Evolutionary conservation across 2,329 filamentous ascomycete genomes (phyloP).

Genomic region (Epichloe bromicola): DNA sequence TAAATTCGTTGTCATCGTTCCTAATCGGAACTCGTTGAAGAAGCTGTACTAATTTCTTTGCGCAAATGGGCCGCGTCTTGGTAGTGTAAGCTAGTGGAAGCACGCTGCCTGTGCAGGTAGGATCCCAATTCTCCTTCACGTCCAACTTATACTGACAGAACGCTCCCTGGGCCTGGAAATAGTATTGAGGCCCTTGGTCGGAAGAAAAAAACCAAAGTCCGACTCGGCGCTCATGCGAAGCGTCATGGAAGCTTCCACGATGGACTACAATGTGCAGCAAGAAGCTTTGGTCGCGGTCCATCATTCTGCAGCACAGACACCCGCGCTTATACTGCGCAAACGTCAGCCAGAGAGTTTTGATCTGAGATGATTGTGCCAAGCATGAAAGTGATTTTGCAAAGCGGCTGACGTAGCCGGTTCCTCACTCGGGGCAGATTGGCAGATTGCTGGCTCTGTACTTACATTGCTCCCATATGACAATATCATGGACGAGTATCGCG

Average conservation of each 20-base stretch:
- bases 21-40: constrained; percentile 6
- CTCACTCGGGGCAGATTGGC: neutral
- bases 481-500: neutral
- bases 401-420: too few relatives aligned
- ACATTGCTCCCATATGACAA: neutral
- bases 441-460: neutral
- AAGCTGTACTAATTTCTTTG: constrained; percentile 1
- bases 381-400: too few relatives aligned
- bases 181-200: constrained; percentile 5
- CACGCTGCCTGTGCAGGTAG: constrained; percentile 6
- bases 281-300: constrained; percentile 3
- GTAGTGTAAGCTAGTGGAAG: constrained; percentile 7
- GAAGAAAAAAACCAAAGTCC: constrained; percentile 6
- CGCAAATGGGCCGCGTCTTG: constrained; percentile 5
- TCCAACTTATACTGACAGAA: constrained; percentile 5
- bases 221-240: constrained; percentile 6
- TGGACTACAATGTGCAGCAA: constrained; percentile 8
- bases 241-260: constrained; percentile 8
- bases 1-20: constrained; percentile 7
- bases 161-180: constrained; percentile 5
- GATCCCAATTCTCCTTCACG: constrained; percentile 7
- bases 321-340: neutral
- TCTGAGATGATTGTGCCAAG: too few relatives aligned
- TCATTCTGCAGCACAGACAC: neutral
- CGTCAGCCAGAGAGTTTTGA: neutral